Percentiles rank a stretch among this genome's conserved stretches.
Conservation (phyloP, 2,329 filamentous ascomycete species). For the Aureobasidium lini region DNA sequence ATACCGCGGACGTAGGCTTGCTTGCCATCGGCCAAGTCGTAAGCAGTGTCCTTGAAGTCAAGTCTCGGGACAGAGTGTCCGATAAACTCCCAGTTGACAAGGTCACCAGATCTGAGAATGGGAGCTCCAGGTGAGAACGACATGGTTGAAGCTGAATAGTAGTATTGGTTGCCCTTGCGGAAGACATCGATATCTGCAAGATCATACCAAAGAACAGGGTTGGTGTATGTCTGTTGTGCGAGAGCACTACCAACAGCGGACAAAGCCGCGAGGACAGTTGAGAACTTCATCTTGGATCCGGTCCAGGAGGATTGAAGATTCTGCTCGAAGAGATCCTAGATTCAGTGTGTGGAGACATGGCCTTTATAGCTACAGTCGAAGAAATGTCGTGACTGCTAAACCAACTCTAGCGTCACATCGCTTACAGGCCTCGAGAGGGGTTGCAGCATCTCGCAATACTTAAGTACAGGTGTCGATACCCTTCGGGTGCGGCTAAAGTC, state of each 20-base stretch:
- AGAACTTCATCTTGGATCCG: background rate
- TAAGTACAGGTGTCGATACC: background rate
- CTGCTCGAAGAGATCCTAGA: background rate
- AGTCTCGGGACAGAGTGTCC: slow-evolving; percentile 33
- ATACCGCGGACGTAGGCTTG: slow-evolving; percentile 47
- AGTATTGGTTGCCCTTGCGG: slow-evolving; percentile 43
- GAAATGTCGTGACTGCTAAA: background rate
- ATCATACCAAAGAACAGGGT: slow-evolving; percentile 51
- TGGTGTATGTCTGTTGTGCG: slow-evolving; percentile 30
- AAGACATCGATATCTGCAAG: slow-evolving; percentile 50
- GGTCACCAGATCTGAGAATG: slow-evolving; percentile 48
- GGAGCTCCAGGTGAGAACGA: slow-evolving; percentile 52
- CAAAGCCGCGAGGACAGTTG: slow-evolving; percentile 2
- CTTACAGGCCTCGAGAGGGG: background rate
- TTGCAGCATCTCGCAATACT: background rate
- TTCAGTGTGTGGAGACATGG: background rate
- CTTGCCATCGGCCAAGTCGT: slow-evolving; percentile 38
- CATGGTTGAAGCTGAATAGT: slow-evolving; percentile 51
- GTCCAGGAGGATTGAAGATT: background rate
- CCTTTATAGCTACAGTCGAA: background rate
- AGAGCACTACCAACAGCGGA: background rate
- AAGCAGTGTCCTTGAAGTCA: slow-evolving; percentile 33
- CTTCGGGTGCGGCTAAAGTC: background rate
- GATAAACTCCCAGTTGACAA: slow-evolving; percentile 43
- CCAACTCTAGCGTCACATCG: background rate